These are phyloP conservation scores for Aspergillus nidulans DNA, from an alignment of 495 filamentous ascomycete species.

Conservation along the genomic window DNA sequence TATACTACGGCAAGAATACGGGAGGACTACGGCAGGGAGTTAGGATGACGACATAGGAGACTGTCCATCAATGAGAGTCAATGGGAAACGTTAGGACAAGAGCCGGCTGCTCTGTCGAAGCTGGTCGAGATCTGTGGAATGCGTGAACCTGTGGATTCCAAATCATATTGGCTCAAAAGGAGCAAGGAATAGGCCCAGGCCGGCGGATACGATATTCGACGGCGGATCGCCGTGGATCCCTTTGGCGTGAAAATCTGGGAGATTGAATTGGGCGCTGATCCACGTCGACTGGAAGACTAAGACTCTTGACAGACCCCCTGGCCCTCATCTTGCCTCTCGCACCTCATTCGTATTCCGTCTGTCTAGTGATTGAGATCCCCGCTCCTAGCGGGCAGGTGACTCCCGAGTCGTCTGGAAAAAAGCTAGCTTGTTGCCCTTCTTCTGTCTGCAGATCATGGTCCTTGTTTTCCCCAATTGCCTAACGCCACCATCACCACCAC, in stretches of 20 bases:
- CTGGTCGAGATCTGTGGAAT: background rate
- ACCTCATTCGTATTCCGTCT: too few relatives aligned
- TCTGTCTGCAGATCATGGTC: conserved; percentile 1
- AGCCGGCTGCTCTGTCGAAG: too few relatives aligned
- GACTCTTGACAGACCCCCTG: background rate
- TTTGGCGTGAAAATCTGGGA: background rate
- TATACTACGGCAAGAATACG: background rate
- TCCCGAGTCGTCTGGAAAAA: too few relatives aligned
- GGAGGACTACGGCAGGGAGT: too few relatives aligned
- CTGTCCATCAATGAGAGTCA: too few relatives aligned
- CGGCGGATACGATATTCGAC: background rate
- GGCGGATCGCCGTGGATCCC: background rate
- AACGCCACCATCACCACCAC: too few relatives aligned
- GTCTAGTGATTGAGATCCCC: background rate
- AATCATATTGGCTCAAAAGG: background rate
- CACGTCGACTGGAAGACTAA: background rate
- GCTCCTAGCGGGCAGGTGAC: background rate
- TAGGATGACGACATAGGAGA: too few relatives aligned
- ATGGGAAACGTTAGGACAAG: too few relatives aligned
- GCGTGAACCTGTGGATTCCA: background rate
- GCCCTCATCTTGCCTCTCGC: background rate
- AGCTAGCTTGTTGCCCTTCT: background rate
- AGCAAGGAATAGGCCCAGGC: background rate
- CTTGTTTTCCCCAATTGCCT: background rate
- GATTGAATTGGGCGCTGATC: background rate